These are phyloP conservation scores for Lichtheimia ramosa DNA, from an alignment of 371 early-diverging fungal genomes.

Conservation along the genomic window DNA sequence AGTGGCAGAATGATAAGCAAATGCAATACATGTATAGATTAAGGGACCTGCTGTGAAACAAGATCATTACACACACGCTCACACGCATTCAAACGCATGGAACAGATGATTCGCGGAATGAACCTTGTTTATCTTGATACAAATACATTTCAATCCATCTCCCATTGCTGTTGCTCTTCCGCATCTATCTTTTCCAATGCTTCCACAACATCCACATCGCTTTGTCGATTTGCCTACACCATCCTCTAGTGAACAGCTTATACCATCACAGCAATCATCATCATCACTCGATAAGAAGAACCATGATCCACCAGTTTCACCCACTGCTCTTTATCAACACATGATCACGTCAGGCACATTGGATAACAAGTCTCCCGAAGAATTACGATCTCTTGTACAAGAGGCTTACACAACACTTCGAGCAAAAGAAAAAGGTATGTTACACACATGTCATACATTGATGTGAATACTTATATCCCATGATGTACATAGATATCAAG, in stretches of 20 bases:
- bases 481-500: slow-evolving; percentile 37
- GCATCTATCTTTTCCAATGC: not conserved
- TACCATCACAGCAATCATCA: not conserved
- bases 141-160: not conserved
- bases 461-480: not conserved
- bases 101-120: slow-evolving; percentile 3
- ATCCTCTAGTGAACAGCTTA: not conserved
- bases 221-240: slow-evolving; percentile 6
- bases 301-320: too few relatives aligned
- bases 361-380: slow-evolving; percentile 12
- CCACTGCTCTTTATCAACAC: too few relatives aligned
- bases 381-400: slow-evolving; percentile 22
- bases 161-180: slow-evolving; percentile 1
- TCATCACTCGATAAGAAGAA: too few relatives aligned
- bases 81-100: too few relatives aligned
- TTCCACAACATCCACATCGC: not conserved
- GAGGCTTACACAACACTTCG: slow-evolving; percentile 21
- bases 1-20: too few relatives aligned
- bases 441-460: slow-evolving; percentile 1
- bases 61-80: too few relatives aligned
- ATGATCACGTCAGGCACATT: not conserved
- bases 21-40: too few relatives aligned
- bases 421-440: slow-evolving; percentile 34
- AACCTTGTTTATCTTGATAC: slow-evolving; percentile 1
- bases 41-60: too few relatives aligned